Base-by-base conservation (phyloP, 495 filamentous ascomycete species). In the Massariosphaeria phaeospora region DNA sequence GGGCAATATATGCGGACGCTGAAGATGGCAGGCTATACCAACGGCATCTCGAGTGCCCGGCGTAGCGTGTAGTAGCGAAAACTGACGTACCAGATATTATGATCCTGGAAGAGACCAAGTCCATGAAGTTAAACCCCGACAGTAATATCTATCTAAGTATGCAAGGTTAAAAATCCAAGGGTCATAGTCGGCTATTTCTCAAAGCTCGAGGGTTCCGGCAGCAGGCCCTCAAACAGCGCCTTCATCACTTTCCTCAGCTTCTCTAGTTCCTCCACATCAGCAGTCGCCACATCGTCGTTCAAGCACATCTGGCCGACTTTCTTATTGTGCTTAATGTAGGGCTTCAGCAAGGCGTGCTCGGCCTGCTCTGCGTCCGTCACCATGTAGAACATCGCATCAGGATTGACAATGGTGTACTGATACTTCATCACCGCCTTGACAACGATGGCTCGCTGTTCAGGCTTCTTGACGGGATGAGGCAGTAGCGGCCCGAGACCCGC, bases 361-460 rank as follows among this genome's bases (percentile, higher is more conserved):
- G 69, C 72, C 43, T 74, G 72, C 58, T 74, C 72, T 18, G 72
- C 67, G 47, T 74, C 72, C 25, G 70, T 73, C 23, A 74, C 56
- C 72, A 74, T 74, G 53, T 69, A 64, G 66, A 74, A 74, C 52
- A 66, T 61, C 4, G 72, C 68, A 55, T 74, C 72, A 1, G 69
- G 70, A 38, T 69, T 64, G 6, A 72, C 55, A 29, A 74, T 55
- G 0, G 67, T 66, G 42, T 74, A 70, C 56, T 72, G 72, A 61
- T 71, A 74, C 42, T 69, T 69, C 62, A 60, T 65, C 39, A 73
- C 59, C 27, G 71, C 71, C 48, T 67, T 68, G 43, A 72, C 58
- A 35, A 73, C 63, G 2, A 63, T 64, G 36, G 63, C 53, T 15
- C 71, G 65, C 49, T 67, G 61, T 29, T 48, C 45, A 4, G 54